These are phyloP conservation scores for Boletus rubropictus DNA, from an alignment of 768 basidiomycete genomes.

Conservation along the genomic window DNA sequence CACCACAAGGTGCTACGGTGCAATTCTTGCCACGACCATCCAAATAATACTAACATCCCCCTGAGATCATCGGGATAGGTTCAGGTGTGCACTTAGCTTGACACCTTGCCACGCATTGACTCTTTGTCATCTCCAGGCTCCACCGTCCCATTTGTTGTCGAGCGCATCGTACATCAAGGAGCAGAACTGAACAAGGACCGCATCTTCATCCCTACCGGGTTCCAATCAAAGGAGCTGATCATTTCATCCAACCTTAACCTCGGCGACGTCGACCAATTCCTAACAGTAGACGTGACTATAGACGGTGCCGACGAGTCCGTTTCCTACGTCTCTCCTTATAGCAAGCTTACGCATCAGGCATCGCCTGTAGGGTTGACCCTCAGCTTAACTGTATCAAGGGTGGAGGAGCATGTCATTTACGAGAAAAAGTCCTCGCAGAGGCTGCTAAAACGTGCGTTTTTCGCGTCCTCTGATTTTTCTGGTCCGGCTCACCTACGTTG, in stretches of 20 bases:
- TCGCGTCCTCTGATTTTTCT: background rate
- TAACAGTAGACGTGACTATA: conserved; percentile 89
- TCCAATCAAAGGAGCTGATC: conserved; percentile 95
- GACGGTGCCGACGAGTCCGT: conserved; percentile 96
- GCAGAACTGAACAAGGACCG: conserved; percentile 66
- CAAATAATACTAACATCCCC: background rate
- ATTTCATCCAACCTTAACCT: conserved; percentile 68
- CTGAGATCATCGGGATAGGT: conserved; percentile 79
- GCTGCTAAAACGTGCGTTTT: conserved; percentile 72
- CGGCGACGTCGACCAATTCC: conserved; percentile 87
- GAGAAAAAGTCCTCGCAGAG: conserved; percentile 97
- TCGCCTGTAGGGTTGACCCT: conserved; percentile 63
- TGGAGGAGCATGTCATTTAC: conserved; percentile 92
- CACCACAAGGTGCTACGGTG: conserved; percentile 69
- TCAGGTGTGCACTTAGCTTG: conserved; percentile 46
- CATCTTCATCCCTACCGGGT: conserved; percentile 90
- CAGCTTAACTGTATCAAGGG: conserved; percentile 93
- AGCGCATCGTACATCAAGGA: conserved; percentile 86
- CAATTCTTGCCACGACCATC: background rate
- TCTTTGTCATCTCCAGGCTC: conserved; percentile 48
- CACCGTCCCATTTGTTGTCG: conserved; percentile 95
- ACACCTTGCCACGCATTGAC: conserved; percentile 1
- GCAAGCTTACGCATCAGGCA: background rate
- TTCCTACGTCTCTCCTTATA: background rate
- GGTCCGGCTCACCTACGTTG: conserved; percentile 49